phyloP scores from a whole-genome alignment of 1,139 yeast species.

The Taphrina deformans region DNA sequence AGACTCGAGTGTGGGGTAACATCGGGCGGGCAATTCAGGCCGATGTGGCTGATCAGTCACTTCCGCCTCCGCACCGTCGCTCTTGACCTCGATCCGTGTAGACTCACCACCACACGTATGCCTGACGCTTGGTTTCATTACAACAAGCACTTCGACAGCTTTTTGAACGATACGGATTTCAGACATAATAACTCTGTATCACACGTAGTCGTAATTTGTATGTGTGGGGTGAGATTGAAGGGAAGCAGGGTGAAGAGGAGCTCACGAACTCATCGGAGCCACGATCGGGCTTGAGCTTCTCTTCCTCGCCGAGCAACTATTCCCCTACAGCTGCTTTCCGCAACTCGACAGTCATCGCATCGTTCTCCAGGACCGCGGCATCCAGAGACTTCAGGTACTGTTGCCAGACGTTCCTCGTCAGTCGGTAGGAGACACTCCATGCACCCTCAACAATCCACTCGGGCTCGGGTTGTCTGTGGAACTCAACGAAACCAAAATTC shows the following conservation, averaged over 20 bases:
- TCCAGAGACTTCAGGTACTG: background rate
- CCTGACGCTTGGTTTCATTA: too few relatives aligned
- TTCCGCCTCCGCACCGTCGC: too few relatives aligned
- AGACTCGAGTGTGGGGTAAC: background rate
- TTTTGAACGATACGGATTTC: too few relatives aligned
- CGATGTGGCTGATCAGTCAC: background rate
- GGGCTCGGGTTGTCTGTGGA: constrained; percentile 1
- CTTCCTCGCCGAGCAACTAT: background rate
- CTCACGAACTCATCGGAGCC: too few relatives aligned
- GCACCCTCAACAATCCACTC: background rate
- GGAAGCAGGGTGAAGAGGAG: too few relatives aligned
- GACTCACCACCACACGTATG: too few relatives aligned
- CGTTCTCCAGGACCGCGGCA: background rate
- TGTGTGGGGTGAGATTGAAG: too few relatives aligned
- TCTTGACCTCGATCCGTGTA: too few relatives aligned
- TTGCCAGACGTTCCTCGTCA: background rate
- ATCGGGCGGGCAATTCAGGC: background rate
- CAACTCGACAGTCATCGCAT: background rate
- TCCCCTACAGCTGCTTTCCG: too few relatives aligned
- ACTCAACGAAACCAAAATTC: constrained; percentile 11
- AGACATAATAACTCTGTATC: too few relatives aligned
- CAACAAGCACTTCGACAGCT: too few relatives aligned
- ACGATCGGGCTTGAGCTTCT: background rate
- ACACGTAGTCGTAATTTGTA: too few relatives aligned
- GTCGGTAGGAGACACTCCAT: background rate